Evolutionary conservation across 148 eudicot genomes (phyloP), one percentile per base, ranked within the genome.

Genomic region (Chenopodium formosanum): DNA sequence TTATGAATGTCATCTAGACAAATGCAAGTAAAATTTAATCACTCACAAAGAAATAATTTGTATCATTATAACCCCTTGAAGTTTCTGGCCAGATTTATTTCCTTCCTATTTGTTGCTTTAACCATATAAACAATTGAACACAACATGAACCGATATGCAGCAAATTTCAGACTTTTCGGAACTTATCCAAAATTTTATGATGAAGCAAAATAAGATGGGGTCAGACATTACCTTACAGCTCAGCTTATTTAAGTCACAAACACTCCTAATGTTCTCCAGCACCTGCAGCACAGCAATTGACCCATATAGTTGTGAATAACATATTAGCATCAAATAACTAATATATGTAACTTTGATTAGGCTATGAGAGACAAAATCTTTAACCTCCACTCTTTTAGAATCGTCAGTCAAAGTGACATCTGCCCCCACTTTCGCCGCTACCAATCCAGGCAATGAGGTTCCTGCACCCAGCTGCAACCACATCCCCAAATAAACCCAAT

Each of bases 361-460:
- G 75, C 53, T 23, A 14, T 10, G 77, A 20, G 40, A 29, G 23
- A 31, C 32, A 58, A 19, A 20, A 0, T n/a, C 62, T 46, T 48
- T 48, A 71, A 94, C 98, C 95, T 94, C 95, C 37, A 83, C 58
- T 85, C 87, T 90, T 78, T 83, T 78, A 2, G 85, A 83, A 83
- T 90, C 89, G 79, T 96, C 99, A 11, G 95, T 94, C 46, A 96
- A 85, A 9, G 92, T 91, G n/a, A 96, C 99, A 81, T 88, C 86
- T 66, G 99, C 90, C 37, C 99, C 98, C 60, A 94, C 88, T 85
- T 90, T 96, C 0, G 97, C 94, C n/a, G 98, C 99, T 79, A 94
- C 98, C 79, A 96, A 81, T 25, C 99, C 99, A 67, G 99, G 99
- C 86, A 96, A 87, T 9, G 95, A 90, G 46, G 99, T 96, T 83